A percentile compares a stretch with the other conserved stretches of the same genome.
phyloP scores from a whole-genome alignment of 148 eudicot species.

The Cornus controversa region DNA sequence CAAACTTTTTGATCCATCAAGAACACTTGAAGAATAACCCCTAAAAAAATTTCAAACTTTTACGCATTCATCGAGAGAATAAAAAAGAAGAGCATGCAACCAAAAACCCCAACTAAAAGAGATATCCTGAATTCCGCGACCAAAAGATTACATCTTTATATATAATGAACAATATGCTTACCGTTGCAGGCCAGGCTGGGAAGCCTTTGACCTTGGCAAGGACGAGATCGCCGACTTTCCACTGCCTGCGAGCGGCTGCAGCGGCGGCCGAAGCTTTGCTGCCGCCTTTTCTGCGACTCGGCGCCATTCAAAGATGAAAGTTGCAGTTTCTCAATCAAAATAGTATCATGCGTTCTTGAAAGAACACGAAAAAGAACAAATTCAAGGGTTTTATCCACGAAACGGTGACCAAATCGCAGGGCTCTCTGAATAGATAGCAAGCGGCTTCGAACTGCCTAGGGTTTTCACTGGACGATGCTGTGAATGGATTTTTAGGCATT shows the following conservation, averaged over 20 bases:
- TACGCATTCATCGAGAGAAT: neutral
- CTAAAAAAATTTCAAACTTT: neutral
- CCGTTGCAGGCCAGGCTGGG: constrained; percentile 99
- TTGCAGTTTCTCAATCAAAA: constrained; percentile 14
- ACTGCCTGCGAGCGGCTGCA: constrained; percentile 70
- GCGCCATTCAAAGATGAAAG: constrained; percentile 49
- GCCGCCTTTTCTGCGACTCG: constrained; percentile 69
- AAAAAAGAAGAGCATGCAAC: neutral
- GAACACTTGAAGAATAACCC: neutral
- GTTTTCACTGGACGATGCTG: constrained; percentile 16
- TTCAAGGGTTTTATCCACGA: neutral
- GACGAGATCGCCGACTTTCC: constrained; percentile 96
- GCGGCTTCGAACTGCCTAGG: constrained; percentile 17
- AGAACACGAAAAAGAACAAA: neutral
- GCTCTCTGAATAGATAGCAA: constrained; percentile 15
- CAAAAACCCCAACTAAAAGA: neutral
- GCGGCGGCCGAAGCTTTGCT: constrained; percentile 73
- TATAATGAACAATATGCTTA: constrained; percentile 24
- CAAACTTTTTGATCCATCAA: constrained; percentile 4
- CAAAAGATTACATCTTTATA: neutral
- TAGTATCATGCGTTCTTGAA: constrained; percentile 2
- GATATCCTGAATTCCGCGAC: neutral
- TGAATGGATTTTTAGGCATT: constrained; percentile 38
- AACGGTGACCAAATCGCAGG: neutral
- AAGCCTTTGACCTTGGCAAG: constrained; percentile 97